Conservation (phyloP, 2,329 filamentous ascomycete species). For the Celoporthe dispersa region DNA sequence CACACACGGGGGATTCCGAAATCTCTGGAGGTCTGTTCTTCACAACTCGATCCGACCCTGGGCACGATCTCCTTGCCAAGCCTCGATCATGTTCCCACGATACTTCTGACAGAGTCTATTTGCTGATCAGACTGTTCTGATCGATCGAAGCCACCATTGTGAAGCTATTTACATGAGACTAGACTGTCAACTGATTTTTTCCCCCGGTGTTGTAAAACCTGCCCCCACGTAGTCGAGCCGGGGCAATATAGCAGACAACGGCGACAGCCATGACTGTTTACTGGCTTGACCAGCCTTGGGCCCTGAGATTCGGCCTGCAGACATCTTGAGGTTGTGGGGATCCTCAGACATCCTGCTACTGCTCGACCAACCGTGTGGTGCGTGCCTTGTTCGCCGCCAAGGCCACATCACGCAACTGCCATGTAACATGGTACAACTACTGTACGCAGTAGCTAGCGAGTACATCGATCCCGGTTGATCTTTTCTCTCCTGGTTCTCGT, state of each 20-base stretch:
- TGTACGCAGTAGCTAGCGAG: not conserved
- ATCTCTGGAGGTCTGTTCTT: not conserved
- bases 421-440: not conserved
- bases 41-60: not conserved
- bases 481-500: not conserved
- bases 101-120: not conserved
- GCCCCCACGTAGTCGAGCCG: not conserved
- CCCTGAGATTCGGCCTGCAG: not conserved
- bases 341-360: not conserved
- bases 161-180: conserved; percentile 5
- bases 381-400: not conserved
- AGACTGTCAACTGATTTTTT: conserved; percentile 13
- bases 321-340: not conserved
- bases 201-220: not conserved
- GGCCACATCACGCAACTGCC: not conserved
- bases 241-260: not conserved
- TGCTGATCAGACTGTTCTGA: not conserved
- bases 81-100: conserved; percentile 4
- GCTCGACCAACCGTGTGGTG: not conserved
- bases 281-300: not conserved
- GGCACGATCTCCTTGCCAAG: not conserved
- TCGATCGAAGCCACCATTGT: not conserved
- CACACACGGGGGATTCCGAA: not conserved
- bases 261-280: not conserved
- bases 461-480: not conserved